A percentile compares a stretch with the other conserved stretches of the same genome.
These are phyloP conservation scores for Craterostigma plantagineum DNA, from an alignment of 257 asterid species.

Conservation along the genomic window DNA sequence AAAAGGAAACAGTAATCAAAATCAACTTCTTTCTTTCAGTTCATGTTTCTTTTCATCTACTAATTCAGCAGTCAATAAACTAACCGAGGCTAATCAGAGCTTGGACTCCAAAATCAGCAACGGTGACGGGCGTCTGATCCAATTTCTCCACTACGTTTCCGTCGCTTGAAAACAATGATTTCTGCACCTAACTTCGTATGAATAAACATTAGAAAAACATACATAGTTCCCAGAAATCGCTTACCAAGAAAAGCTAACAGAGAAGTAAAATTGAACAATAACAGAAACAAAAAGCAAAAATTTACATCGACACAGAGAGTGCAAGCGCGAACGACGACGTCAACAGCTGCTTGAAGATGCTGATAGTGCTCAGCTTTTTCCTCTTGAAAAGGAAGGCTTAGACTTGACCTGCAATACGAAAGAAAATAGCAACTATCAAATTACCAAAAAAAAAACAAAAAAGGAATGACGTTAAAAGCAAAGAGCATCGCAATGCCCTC, in stretches of 20 bases:
- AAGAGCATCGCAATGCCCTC: constrained; percentile 13
- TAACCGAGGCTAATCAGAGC: constrained; percentile 90
- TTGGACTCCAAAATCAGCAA: constrained; percentile 96
- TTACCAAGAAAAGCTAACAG: too few species aligned
- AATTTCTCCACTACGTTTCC: constrained; percentile 44
- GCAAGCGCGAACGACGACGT: constrained; percentile 82
- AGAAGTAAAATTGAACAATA: too few species aligned
- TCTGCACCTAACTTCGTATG: constrained; percentile 47
- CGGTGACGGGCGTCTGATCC: constrained; percentile 82
- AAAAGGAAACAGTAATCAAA: background rate
- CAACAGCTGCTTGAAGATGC: constrained; percentile 63
- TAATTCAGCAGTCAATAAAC: background rate
- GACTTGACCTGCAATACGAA: constrained; percentile 32
- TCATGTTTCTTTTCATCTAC: background rate
- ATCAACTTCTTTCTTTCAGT: background rate
- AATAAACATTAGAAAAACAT: background rate
- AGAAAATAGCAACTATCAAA: too few species aligned
- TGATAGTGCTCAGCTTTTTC: constrained; percentile 41
- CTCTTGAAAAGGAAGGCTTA: constrained; percentile 44
- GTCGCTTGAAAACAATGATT: constrained; percentile 47
- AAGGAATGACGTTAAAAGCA: background rate
- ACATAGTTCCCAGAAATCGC: too few species aligned
- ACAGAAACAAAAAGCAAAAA: background rate
- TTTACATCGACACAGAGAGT: constrained; percentile 73
- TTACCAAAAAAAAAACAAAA: too few species aligned